Base-by-base conservation (phyloP, 257 asterid species). In the Paraleonurus japonicus region DNA sequence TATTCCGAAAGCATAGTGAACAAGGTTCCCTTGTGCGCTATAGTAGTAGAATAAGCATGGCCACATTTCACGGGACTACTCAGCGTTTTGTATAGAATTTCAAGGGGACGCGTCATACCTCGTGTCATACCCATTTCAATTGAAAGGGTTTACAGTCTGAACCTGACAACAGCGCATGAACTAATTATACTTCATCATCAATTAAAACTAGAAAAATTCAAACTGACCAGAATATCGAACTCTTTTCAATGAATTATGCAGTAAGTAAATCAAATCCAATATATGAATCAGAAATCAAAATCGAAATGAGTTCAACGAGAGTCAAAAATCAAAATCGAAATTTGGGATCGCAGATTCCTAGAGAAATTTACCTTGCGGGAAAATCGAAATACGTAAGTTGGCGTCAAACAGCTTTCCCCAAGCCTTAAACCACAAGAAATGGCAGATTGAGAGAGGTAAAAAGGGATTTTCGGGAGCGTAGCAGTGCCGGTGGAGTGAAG, bases 81-180 rank as follows among this genome's bases (percentile, higher is more conserved):
- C 77, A 89, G 69, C 77, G 80, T 84, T 80, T 77, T 87, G 66
- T 76, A 83, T 16, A 95, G 75, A 47, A 80, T 70, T 64, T 76
- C 87, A 72, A 86, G 61, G 3, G 95, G 91, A 63, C 89, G 84
- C 80, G 79, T 86, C 75, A 85, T 53, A 24, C 86, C 82, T 17
- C 83, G 80, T 55, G 87, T 61, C 33, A 86, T 76, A 69, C 82
- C 84, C 98, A 94, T 94, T 59, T 64, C 64, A 61, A 54, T 26
- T 53, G 16, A 37, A 79, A 27, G 28, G 26, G 61, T 51, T 11
- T 41, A 33, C 66, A 53, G 58, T 41, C 12, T n/a, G 48, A 55
- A 73, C 80, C 95, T 85, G 86, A 43, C 61, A 72, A 69, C 33
- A 67, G 47, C 55, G 55, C 17, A 60, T n/a, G 20, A 64, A 55